Percentiles rank a stretch among this genome's conserved stretches.
phyloP scores from a whole-genome alignment of 2,329 filamentous ascomycete species.

The Purpureocillium lavendulum region DNA sequence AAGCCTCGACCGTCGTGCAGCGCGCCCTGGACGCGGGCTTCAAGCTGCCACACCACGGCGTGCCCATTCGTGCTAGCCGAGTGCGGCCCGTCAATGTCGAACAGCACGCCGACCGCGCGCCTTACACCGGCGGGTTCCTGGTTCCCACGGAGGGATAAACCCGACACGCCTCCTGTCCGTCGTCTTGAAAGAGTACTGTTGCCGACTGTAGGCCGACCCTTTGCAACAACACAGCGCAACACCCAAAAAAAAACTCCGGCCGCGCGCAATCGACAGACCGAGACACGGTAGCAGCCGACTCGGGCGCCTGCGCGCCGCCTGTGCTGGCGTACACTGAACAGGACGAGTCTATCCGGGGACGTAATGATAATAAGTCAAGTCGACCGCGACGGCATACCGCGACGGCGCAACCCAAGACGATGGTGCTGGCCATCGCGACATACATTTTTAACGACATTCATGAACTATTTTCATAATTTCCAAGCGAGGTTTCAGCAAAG shows the following conservation, averaged over 20 bases:
- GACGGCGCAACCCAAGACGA: background rate
- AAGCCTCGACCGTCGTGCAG: constrained; percentile 73
- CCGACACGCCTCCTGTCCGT: background rate
- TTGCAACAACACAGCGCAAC: too few species aligned
- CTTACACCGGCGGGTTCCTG: constrained; percentile 17
- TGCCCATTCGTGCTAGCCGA: constrained; percentile 25
- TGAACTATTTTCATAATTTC: constrained; percentile 7
- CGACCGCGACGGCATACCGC: background rate
- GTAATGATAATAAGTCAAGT: background rate
- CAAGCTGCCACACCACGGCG: constrained; percentile 31
- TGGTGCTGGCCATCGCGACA: background rate
- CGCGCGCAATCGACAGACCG: too few species aligned
- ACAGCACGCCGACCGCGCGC: constrained; percentile 10
- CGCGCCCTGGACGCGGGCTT: constrained; percentile 59
- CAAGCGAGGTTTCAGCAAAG: constrained; percentile 1
- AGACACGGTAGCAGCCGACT: too few species aligned
- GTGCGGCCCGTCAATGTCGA: background rate
- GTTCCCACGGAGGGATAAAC: constrained; percentile 22
- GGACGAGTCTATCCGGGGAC: too few species aligned
- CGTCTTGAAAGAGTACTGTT: background rate
- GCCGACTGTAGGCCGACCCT: too few species aligned
- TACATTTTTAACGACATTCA: constrained; percentile 9
- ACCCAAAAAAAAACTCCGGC: too few species aligned
- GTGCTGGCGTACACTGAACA: too few species aligned
- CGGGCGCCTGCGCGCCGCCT: too few species aligned